These are phyloP conservation scores for Herpetomonas tarakana DNA, from an alignment of 208 protist species.

Conservation along the genomic window DNA sequence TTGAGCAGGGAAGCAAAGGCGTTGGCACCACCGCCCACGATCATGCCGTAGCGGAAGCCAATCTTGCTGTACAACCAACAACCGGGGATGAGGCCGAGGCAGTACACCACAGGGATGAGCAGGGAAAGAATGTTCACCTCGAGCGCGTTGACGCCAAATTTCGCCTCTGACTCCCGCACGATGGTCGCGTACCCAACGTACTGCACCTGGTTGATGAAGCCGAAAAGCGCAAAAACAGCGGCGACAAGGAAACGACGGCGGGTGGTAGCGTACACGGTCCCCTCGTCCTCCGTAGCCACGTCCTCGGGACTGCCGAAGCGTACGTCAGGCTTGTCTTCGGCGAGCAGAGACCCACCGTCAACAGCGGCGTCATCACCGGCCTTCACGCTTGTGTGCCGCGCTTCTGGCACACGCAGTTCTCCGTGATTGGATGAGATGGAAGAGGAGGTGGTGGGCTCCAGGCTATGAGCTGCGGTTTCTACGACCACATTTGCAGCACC, in stretches of 20 bases:
- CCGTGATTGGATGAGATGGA: too few species aligned
- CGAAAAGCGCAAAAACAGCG: constrained; percentile 24
- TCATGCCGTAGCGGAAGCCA: constrained; percentile 42
- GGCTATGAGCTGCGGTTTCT: too few species aligned
- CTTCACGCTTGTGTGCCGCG: too few species aligned
- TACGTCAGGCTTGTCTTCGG: too few species aligned
- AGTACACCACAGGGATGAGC: constrained; percentile 36
- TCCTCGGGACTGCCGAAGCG: not conserved
- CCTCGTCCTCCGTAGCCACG: not conserved
- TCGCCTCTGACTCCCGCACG: constrained; percentile 28
- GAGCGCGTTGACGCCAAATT: constrained; percentile 28
- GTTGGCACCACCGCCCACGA: constrained; percentile 23
- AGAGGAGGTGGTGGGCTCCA: too few species aligned
- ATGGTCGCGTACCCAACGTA: constrained; percentile 44
- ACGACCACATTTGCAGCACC: too few species aligned
- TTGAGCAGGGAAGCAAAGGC: constrained; percentile 28
- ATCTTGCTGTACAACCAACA: constrained; percentile 38
- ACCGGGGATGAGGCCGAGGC: constrained; percentile 30
- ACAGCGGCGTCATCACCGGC: too few species aligned
- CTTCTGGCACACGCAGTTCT: too few species aligned
- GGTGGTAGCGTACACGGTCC: constrained; percentile 14
- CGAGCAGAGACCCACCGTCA: too few species aligned
- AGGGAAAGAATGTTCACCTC: constrained; percentile 40
- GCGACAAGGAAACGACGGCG: constrained; percentile 32
- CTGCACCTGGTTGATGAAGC: constrained; percentile 46